phyloP scores from a whole-genome alignment of 2,329 filamentous ascomycete genomes.

The Tolypocladium endophyticum region DNA sequence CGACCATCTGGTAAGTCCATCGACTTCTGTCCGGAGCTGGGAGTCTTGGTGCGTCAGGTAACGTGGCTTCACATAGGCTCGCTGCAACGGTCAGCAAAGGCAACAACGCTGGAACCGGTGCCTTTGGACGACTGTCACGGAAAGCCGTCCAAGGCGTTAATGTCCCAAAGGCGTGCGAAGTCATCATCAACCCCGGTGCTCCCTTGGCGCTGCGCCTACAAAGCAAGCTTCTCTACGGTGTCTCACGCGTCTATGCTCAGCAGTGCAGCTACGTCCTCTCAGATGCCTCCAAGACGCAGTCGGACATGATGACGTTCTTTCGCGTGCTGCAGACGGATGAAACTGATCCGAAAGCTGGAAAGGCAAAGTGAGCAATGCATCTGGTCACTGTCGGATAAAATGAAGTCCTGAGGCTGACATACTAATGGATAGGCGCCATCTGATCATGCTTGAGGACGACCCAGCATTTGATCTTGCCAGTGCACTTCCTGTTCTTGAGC shows the following conservation, averaged over 20 bases:
- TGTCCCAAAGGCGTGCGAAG: constrained; percentile 75
- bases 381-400: constrained; percentile 3
- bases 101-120: constrained; percentile 60
- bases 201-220: constrained; percentile 87
- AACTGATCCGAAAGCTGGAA: constrained; percentile 61
- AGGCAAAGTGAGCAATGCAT: constrained; percentile 54
- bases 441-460: constrained; percentile 73
- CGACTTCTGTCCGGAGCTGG: neutral
- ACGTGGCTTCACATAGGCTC: constrained; percentile 50
- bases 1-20: constrained; percentile 73
- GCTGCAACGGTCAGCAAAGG: constrained; percentile 80
- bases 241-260: constrained; percentile 75
- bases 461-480: constrained; percentile 51
- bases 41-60: neutral
- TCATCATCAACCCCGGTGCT: constrained; percentile 70
- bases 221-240: constrained; percentile 76
- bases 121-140: constrained; percentile 62
- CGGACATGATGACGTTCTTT: constrained; percentile 60
- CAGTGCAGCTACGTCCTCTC: constrained; percentile 79
- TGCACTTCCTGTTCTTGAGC: constrained; percentile 20
- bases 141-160: constrained; percentile 86
- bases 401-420: constrained; percentile 11
- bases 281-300: constrained; percentile 67
- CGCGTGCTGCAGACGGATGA: constrained; percentile 41
- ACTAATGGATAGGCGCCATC: constrained; percentile 46